phyloP scores from a whole-genome alignment of 78 protist species.

The Blattamonas nauphoetae region DNA sequence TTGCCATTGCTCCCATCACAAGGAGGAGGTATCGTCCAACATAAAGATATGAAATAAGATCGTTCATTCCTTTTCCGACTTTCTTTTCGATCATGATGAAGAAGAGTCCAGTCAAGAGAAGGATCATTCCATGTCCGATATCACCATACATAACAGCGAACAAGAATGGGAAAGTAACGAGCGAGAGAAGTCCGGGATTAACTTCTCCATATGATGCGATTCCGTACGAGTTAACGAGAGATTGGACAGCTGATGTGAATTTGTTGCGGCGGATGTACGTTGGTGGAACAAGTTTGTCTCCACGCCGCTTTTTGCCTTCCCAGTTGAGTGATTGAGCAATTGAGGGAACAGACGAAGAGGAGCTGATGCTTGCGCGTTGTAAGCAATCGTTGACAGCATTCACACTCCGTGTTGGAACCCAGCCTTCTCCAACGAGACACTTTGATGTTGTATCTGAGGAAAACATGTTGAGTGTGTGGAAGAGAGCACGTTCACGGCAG shows the following conservation, averaged over 20 bases:
- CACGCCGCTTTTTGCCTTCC: background rate
- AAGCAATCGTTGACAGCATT: background rate
- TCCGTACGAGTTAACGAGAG: slow-evolving; percentile 89
- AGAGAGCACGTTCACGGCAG: background rate
- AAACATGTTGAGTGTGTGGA: slow-evolving; percentile 14
- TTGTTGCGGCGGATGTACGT: slow-evolving; percentile 73
- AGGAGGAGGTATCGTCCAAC: slow-evolving; percentile 91
- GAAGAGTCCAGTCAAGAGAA: slow-evolving; percentile 49
- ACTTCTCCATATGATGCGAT: slow-evolving; percentile 83
- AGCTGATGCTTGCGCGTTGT: background rate
- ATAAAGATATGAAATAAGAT: slow-evolving; percentile 57
- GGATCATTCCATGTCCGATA: slow-evolving; percentile 89
- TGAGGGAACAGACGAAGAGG: background rate
- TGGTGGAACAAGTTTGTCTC: slow-evolving; percentile 68
- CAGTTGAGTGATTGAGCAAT: background rate
- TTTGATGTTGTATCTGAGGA: background rate
- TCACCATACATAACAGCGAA: slow-evolving; percentile 99
- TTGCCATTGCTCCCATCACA: slow-evolving; percentile 89
- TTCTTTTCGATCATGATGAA: slow-evolving; percentile 65
- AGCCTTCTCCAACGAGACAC: slow-evolving; percentile 12
- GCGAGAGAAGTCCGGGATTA: slow-evolving; percentile 74
- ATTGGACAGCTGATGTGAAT: slow-evolving; percentile 67
- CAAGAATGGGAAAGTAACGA: slow-evolving; percentile 98
- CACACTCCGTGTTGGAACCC: slow-evolving; percentile 9
- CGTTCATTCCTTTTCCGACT: background rate